Evolutionary conservation across 2,329 filamentous ascomycete species (phyloP), one percentile per base, ranked within the genome.

Genomic region (Penicillium concentricum): DNA sequence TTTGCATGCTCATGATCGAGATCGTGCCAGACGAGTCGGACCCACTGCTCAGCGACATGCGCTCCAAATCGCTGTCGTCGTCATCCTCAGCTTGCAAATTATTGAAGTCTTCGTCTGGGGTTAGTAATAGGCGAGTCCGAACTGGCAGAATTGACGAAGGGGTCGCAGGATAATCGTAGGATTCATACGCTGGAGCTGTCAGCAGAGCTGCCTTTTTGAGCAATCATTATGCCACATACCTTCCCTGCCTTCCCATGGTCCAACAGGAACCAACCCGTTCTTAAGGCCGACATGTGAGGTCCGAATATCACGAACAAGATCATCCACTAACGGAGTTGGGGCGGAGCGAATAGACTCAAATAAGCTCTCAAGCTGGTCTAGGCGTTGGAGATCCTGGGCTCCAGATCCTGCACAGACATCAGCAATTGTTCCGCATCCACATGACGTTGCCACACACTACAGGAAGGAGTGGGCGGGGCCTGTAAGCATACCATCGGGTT

Each of bases 291-390:
- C 60, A 28, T 63, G 64, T 24, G 63, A 52, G 4, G 57, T 51
- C 28, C 72, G 68, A 50, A 74, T 67, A 34, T 69, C 62, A 2
- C 60, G 63, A 43, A 74, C 61, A 22, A 74, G 51, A n/a, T 66
- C 60, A 46, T 71, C 70, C 26, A 74, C 69, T 20, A 69, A 13
- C 2, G 62, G 20, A 66, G 56, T 32, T 61, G 72, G 70, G 10
- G 69, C 72, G 5, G 67, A 68, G 15, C 71, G 71, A 58, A 74
- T 69, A 37, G 68, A 69, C 24, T 69, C 65, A 59, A 74, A 72
- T 44, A 74, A 65, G 50, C 55, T 61, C 56, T 72, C 70, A 22
- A 74, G 62, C 56, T 70, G 64, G 37, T 66, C 65, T 44, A 70
- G 60, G 56, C 70, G 71, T 47, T 63, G 61, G 41, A 66, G 56